A percentile compares a stretch with the other conserved stretches of the same genome.
Evolutionary conservation across 2,329 filamentous ascomycete species (phyloP).

Genomic region (Botrytis galanthina): DNA sequence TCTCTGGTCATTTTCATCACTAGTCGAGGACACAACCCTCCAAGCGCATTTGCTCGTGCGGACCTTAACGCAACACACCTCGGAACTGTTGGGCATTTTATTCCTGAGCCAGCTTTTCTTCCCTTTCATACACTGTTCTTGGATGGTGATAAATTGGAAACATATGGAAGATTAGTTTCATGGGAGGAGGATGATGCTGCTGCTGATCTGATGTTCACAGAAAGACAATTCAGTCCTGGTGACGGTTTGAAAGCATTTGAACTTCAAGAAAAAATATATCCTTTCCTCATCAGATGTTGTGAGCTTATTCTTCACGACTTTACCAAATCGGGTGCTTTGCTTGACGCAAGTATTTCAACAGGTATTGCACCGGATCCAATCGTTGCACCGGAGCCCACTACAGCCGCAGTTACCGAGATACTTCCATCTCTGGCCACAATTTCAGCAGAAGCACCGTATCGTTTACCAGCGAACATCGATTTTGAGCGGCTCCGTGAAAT

Average conservation of each 20-base stretch:
- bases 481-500: not conserved
- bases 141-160: not conserved
- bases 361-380: not conserved
- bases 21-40: not conserved
- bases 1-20: not conserved
- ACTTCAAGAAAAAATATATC: not conserved
- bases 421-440: not conserved
- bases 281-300: not conserved
- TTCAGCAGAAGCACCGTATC: not conserved
- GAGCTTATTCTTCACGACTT: not conserved
- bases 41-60: constrained; percentile 1
- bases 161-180: not conserved
- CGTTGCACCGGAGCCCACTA: not conserved
- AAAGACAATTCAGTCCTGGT: not conserved
- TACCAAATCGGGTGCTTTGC: not conserved
- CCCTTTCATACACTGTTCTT: not conserved
- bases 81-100: not conserved
- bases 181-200: not conserved
- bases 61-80: not conserved
- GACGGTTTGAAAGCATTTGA: not conserved
- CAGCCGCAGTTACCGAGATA: not conserved
- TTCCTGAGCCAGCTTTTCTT: not conserved
- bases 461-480: not conserved
- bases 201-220: not conserved
- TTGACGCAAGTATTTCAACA: not conserved